phyloP scores from a whole-genome alignment of 2,329 filamentous ascomycete genomes.

The Aaosphaeria pasadenensis region DNA sequence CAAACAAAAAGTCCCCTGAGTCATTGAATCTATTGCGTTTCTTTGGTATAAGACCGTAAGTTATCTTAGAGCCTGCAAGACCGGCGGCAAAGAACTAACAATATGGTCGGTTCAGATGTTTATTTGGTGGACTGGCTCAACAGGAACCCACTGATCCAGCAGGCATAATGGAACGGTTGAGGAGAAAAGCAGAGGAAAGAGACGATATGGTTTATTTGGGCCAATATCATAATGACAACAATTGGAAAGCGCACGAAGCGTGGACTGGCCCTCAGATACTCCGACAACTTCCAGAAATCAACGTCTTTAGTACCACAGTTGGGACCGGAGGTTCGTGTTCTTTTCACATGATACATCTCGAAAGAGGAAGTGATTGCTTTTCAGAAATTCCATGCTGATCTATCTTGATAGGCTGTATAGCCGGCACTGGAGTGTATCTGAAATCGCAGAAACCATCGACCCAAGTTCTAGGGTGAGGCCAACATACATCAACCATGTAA shows the following conservation, averaged over 20 bases:
- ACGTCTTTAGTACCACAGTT: conserved; percentile 56
- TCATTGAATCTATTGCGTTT: conserved; percentile 58
- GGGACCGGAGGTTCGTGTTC: conserved; percentile 50
- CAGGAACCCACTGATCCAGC: conserved; percentile 54
- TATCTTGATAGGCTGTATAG: conserved; percentile 5
- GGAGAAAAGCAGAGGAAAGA: conserved; percentile 42
- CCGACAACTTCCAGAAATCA: conserved; percentile 55
- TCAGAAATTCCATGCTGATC: background rate
- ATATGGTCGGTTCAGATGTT: conserved; percentile 35
- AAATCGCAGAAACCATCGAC: conserved; percentile 12
- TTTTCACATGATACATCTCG: background rate
- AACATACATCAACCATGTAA: conserved; percentile 2
- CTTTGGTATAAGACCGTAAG: conserved; percentile 55
- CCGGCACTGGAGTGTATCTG: conserved; percentile 9
- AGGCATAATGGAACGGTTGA: conserved; percentile 52
- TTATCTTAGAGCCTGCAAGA: background rate
- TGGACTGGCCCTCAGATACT: conserved; percentile 61
- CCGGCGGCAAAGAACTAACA: too few species aligned
- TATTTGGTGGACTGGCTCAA: conserved; percentile 60
- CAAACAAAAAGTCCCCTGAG: conserved; percentile 56
- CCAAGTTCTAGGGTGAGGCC: conserved; percentile 11
- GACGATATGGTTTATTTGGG: conserved; percentile 51
- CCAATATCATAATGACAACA: conserved; percentile 57
- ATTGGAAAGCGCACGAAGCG: conserved; percentile 54
- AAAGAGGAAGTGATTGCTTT: background rate